Evolutionary conservation across 495 filamentous ascomycete genomes (phyloP).

Genomic region (Hypoxylon fuscum): DNA sequence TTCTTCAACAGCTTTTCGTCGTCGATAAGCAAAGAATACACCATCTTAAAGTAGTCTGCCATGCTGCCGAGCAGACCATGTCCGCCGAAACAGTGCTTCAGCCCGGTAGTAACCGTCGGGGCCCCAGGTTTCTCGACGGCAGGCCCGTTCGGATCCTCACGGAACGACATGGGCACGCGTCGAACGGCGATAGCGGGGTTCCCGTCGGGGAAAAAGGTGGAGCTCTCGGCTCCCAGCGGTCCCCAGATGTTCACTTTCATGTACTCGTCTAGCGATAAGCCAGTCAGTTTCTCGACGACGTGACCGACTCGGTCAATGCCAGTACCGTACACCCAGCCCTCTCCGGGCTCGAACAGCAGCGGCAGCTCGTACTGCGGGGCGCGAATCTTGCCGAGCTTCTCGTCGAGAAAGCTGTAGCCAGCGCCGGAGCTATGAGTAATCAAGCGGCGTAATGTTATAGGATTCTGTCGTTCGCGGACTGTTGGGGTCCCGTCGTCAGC

Average conservation of each 20-base stretch:
- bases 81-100: constrained; percentile 38
- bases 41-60: constrained; percentile 41
- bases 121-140: constrained; percentile 18
- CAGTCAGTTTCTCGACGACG: constrained; percentile 42
- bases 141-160: constrained; percentile 20
- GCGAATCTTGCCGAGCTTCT: constrained; percentile 31
- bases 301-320: constrained; percentile 48
- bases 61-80: constrained; percentile 42
- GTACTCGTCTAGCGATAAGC: constrained; percentile 41
- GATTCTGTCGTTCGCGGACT: constrained; percentile 26
- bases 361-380: constrained; percentile 39
- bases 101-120: constrained; percentile 21
- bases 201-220: constrained; percentile 45
- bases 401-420: constrained; percentile 43
- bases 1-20: constrained; percentile 43
- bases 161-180: constrained; percentile 34
- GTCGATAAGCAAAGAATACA: constrained; percentile 43
- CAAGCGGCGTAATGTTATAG: constrained; percentile 47
- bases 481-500: constrained; percentile 34
- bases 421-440: constrained; percentile 48
- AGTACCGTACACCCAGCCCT: constrained; percentile 48
- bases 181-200: background rate
- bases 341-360: constrained; percentile 49
- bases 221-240: constrained; percentile 20
- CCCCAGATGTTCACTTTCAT: constrained; percentile 41